Percentiles rank a stretch among this genome's conserved stretches.
These are phyloP conservation scores for Spinacia oleracea DNA, from an alignment of 179 eudicot species.

Conservation along the genomic window DNA sequence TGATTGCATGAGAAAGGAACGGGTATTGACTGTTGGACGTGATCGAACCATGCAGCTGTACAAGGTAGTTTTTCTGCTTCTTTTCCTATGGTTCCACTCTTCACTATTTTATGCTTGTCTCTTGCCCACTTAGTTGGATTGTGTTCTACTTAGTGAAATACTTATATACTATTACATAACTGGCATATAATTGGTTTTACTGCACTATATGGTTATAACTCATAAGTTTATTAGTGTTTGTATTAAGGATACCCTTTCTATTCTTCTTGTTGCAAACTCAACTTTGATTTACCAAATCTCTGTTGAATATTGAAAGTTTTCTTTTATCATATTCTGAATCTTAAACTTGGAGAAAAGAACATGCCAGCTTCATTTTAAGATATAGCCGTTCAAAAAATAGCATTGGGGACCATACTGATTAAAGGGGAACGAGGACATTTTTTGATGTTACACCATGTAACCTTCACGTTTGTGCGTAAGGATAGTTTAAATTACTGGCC, in stretches of 20 bases:
- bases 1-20: constrained; percentile 81
- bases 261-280: neutral
- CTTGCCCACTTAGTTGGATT: neutral
- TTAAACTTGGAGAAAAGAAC: neutral
- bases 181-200: neutral
- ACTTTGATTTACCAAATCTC: neutral
- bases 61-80: constrained; percentile 56
- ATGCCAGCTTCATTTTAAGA: neutral
- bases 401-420: neutral
- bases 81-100: neutral
- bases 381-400: neutral
- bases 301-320: neutral
- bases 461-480: neutral
- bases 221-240: neutral
- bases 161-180: neutral
- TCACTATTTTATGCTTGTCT: neutral
- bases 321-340: neutral
- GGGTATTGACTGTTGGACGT: constrained; percentile 85
- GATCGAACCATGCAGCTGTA: constrained; percentile 83
- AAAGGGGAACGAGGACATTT: neutral
- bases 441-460: neutral
- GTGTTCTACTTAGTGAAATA: neutral
- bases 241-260: neutral
- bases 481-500: neutral
- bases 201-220: neutral